Evolutionary conservation across 2,329 filamentous ascomycete genomes (phyloP).

Genomic region (Fusarium pseudograminearum): DNA sequence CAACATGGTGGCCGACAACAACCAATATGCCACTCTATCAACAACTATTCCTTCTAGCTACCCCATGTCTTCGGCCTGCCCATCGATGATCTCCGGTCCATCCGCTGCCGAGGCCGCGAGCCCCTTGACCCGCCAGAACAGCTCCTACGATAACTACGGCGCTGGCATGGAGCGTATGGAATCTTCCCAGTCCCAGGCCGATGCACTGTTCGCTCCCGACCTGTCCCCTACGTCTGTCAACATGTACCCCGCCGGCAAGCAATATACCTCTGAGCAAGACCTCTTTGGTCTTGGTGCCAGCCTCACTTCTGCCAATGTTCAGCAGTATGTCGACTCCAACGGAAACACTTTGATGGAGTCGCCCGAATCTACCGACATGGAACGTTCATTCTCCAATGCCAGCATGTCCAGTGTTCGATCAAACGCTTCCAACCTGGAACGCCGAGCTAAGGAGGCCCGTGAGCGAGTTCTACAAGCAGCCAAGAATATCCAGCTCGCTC

Average conservation of each 20-base stretch:
- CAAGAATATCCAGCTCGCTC: conserved; percentile 55
- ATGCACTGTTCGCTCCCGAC: conserved; percentile 37
- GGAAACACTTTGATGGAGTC: conserved; percentile 49
- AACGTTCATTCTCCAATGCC: conserved; percentile 61
- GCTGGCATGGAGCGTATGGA: conserved; percentile 55
- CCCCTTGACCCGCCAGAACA: conserved; percentile 60
- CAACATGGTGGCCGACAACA: conserved; percentile 33
- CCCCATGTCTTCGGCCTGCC: conserved; percentile 54
- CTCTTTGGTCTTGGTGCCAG: conserved; percentile 57
- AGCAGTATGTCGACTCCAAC: conserved; percentile 50
- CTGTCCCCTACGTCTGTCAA: conserved; percentile 33
- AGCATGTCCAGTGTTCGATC: conserved; percentile 59
- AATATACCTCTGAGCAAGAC: conserved; percentile 48
- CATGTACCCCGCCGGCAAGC: conserved; percentile 47
- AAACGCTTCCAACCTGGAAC: conserved; percentile 57
- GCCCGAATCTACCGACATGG: conserved; percentile 56
- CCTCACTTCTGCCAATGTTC: conserved; percentile 36
- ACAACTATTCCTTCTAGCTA: conserved; percentile 44
- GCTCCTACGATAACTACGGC: conserved; percentile 51
- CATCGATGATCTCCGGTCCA: conserved; percentile 58
- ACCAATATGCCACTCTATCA: conserved; percentile 27
- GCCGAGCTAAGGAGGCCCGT: conserved; percentile 62
- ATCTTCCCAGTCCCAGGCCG: conserved; percentile 54
- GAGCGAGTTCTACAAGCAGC: conserved; percentile 60
- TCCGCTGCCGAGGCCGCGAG: conserved; percentile 54